These are phyloP conservation scores for Apiotrichum gracile DNA, from an alignment of 1,284 basidiomycete genomes.

Conservation along the genomic window DNA sequence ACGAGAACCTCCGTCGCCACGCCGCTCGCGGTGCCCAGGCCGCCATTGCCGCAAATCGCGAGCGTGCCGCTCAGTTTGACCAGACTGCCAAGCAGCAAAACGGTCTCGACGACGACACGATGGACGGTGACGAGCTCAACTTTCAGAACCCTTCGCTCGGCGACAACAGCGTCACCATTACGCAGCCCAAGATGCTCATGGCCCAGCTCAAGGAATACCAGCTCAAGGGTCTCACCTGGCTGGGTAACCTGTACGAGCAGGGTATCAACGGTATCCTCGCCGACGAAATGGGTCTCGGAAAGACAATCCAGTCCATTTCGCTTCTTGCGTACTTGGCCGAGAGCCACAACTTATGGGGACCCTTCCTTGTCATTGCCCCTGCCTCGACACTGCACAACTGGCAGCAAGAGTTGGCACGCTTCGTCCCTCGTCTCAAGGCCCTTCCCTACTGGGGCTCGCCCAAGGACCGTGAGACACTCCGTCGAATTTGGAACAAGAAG, in stretches of 20 bases:
- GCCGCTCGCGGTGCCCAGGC: slow-evolving; percentile 86
- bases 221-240: slow-evolving; percentile 96
- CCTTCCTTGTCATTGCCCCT: slow-evolving; percentile 98
- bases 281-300: slow-evolving; percentile 97
- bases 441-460: slow-evolving; percentile 98
- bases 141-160: slow-evolving; percentile 98
- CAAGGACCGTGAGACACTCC: slow-evolving; percentile 87
- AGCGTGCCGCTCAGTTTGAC: slow-evolving; percentile 82
- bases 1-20: slow-evolving; percentile 81
- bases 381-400: slow-evolving; percentile 98
- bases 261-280: slow-evolving; percentile 98
- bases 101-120: slow-evolving; percentile 47
- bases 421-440: slow-evolving; percentile 89
- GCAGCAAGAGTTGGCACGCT: slow-evolving; percentile 96
- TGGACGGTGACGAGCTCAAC: slow-evolving; percentile 89
- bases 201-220: slow-evolving; percentile 98
- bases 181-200: slow-evolving; percentile 94
- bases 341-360: slow-evolving; percentile 97
- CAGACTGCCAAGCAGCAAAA: slow-evolving; percentile 56
- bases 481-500: slow-evolving; percentile 99
- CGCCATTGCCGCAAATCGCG: slow-evolving; percentile 72
- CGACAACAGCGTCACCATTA: slow-evolving; percentile 74
- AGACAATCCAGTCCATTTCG: slow-evolving; percentile 99
- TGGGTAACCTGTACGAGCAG: slow-evolving; percentile 96
- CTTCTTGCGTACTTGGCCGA: slow-evolving; percentile 95